Evolutionary conservation across 2,329 filamentous ascomycete species (phyloP).

Genomic region (Penicillium sp.): DNA sequence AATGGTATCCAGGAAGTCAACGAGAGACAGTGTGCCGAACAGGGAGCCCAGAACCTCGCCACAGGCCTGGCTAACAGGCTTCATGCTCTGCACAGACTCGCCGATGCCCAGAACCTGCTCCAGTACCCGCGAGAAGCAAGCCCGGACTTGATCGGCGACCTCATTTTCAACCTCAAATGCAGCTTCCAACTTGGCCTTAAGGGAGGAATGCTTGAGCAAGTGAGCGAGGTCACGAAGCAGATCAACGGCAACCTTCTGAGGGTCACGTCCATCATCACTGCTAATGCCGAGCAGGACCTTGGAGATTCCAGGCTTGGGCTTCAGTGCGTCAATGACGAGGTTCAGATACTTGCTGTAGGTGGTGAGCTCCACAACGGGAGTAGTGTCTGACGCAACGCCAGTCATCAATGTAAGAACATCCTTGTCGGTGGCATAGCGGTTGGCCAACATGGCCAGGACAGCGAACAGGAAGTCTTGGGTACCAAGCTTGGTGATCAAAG

Average conservation of each 20-base stretch:
- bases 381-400: constrained; percentile 75
- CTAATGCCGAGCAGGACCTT: constrained; percentile 71
- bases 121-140: constrained; percentile 71
- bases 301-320: constrained; percentile 75
- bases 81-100: constrained; percentile 54
- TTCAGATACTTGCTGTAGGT: constrained; percentile 78
- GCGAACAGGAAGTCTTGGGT: constrained; percentile 87
- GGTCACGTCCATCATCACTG: constrained; percentile 55
- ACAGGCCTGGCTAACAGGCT: constrained; percentile 49
- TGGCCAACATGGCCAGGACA: constrained; percentile 85
- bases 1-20: constrained; percentile 87
- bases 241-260: constrained; percentile 49
- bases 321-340: constrained; percentile 76
- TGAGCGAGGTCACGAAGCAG: constrained; percentile 51
- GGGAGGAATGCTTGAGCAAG: constrained; percentile 49
- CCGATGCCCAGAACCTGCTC: constrained; percentile 71
- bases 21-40: constrained; percentile 82
- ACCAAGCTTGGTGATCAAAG: constrained; percentile 83
- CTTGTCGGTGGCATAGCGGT: constrained; percentile 81
- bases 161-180: constrained; percentile 44
- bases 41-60: constrained; percentile 77
- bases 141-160: constrained; percentile 70
- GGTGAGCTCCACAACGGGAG: constrained; percentile 73
- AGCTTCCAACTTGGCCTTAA: constrained; percentile 48
- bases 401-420: constrained; percentile 75